A percentile compares a stretch with the other conserved stretches of the same genome.
Conservation (phyloP, 352 stramenopile genomes). For the Pythium volutum region DNA sequence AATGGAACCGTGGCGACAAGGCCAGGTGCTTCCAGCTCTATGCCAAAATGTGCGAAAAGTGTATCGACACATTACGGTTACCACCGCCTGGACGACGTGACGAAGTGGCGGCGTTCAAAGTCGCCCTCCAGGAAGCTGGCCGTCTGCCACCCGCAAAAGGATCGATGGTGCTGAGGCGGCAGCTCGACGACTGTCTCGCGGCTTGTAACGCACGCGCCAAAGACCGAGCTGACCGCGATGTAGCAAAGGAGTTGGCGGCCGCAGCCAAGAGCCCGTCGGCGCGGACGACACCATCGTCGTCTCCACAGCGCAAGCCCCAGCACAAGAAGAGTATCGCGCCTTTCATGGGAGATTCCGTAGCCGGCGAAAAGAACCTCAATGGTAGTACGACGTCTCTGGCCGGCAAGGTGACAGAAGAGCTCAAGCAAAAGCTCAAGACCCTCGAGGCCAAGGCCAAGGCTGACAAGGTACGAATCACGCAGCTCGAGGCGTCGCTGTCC, state of each 20-base stretch:
- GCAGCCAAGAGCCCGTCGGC: constrained; percentile 2
- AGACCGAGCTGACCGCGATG: constrained; percentile 28
- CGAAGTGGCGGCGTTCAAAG: constrained; percentile 32
- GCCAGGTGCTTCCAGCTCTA: constrained; percentile 70
- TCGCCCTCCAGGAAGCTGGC: constrained; percentile 39
- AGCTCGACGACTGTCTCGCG: constrained; percentile 50
- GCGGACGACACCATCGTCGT: constrained; percentile 12
- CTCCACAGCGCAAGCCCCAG: constrained; percentile 15
- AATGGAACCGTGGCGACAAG: constrained; percentile 79
- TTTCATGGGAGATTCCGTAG: neutral
- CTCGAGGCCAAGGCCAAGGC: constrained; percentile 64
- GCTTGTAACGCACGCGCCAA: constrained; percentile 37
- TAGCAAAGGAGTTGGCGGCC: constrained; percentile 7
- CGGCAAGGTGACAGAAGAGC: constrained; percentile 43
- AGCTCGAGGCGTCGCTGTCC: constrained; percentile 59
- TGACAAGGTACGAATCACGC: constrained; percentile 70
- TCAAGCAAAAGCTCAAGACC: constrained; percentile 72
- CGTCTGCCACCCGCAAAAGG: constrained; percentile 52
- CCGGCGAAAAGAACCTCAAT: neutral
- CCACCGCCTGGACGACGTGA: constrained; percentile 33
- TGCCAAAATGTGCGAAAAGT: constrained; percentile 42
- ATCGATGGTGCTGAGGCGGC: constrained; percentile 55
- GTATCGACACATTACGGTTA: constrained; percentile 36
- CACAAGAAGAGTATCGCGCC: constrained; percentile 27
- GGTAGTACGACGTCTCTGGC: constrained; percentile 1